Conservation (phyloP, 1,139 yeast genomes). For the Lodderomyces theae region DNA sequence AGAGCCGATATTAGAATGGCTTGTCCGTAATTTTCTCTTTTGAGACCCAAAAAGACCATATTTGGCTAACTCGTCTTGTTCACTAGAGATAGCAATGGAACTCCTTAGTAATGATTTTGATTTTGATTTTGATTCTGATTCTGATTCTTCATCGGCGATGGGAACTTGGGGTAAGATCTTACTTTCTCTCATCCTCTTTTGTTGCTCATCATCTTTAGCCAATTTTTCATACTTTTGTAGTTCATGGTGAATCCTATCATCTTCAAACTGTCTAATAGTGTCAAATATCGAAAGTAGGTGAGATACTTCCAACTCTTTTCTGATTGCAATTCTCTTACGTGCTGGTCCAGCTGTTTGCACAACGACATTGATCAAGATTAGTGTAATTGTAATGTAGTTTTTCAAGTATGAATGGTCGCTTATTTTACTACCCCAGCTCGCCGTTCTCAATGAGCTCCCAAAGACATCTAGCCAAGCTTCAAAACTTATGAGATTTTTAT, state of each 20-base stretch:
- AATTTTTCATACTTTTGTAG: slow-evolving; percentile 41
- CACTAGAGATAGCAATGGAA: not conserved
- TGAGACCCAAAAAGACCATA: not conserved
- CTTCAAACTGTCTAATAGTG: slow-evolving; percentile 33
- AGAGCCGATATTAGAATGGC: not conserved
- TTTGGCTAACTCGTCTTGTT: not conserved
- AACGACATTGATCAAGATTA: slow-evolving; percentile 43
- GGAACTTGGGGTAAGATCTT: slow-evolving; percentile 8
- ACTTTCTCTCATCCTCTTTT: slow-evolving; percentile 1
- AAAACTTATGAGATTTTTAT: not conserved
- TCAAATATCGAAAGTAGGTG: slow-evolving; percentile 39
- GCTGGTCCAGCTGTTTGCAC: slow-evolving; percentile 34
- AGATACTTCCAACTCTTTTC: slow-evolving; percentile 43
- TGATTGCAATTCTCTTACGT: slow-evolving; percentile 30
- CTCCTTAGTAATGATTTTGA: not conserved
- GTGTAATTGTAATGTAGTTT: slow-evolving; percentile 45
- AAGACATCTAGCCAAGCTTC: not conserved
- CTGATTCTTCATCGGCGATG: not conserved
- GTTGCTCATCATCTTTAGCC: slow-evolving; percentile 38
- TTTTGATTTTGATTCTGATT: not conserved
- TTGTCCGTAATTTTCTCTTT: not conserved
- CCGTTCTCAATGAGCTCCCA: not conserved
- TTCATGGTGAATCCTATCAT: slow-evolving; percentile 43
- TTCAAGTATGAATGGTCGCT: slow-evolving; percentile 21
- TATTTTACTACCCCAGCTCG: slow-evolving; percentile 9